Conservation (phyloP, 257 asterid genomes). For the Solanum appendiculatum region DNA sequence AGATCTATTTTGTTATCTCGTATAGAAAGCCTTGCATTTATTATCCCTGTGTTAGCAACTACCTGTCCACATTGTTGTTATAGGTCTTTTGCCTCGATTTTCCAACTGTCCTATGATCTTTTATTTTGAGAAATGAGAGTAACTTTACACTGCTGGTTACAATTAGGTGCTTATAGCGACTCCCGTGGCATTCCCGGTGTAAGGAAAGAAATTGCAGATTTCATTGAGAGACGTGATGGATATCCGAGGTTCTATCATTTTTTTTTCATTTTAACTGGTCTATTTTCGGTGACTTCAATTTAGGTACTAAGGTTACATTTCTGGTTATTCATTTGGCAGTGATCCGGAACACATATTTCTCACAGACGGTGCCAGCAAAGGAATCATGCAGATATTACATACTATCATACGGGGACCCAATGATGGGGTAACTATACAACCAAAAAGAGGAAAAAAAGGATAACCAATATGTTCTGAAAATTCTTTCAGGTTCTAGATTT, state of each 20-base stretch:
- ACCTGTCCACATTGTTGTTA: neutral
- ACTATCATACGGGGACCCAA: slow-evolving; percentile 45
- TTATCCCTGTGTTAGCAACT: neutral
- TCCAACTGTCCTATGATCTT: neutral
- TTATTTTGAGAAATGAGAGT: neutral
- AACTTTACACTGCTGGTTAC: neutral
- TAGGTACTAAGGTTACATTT: neutral
- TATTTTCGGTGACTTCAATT: neutral
- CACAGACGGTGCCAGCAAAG: slow-evolving; percentile 99
- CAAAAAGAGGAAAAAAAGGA: neutral
- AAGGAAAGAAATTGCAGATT: slow-evolving; percentile 92
- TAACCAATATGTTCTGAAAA: neutral
- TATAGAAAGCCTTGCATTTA: neutral
- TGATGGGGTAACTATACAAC: slow-evolving; percentile 61
- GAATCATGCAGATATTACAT: slow-evolving; percentile 80
- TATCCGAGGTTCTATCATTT: slow-evolving; percentile 61
- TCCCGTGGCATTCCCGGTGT: slow-evolving; percentile 95
- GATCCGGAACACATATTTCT: slow-evolving; percentile 90
- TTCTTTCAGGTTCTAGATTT: neutral
- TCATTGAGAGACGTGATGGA: slow-evolving; percentile 96
- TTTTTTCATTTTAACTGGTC: neutral
- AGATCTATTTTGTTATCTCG: neutral
- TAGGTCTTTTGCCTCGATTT: neutral
- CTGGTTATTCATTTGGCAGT: slow-evolving; percentile 27
- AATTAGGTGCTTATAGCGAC: slow-evolving; percentile 91